Conservation (phyloP, 2,329 filamentous ascomycete genomes). For the Trichoderma oligosporum region DNA sequence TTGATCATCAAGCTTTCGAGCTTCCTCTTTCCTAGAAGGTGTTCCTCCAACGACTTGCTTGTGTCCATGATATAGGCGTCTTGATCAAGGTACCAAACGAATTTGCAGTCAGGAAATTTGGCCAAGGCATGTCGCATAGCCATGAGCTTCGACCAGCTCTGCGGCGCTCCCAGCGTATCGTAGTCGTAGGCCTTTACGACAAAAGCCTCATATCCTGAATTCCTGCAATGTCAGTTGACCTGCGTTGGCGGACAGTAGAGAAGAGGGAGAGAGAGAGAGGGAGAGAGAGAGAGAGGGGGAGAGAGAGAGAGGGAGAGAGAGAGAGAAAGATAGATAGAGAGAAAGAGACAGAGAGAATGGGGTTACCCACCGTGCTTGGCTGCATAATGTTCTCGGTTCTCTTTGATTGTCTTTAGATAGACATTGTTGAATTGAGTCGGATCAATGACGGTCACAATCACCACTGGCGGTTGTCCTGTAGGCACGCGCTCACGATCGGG, state of each 20-base stretch:
- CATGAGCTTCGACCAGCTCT: conserved; percentile 74
- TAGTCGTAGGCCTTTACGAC: conserved; percentile 76
- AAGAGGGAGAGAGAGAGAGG: not conserved
- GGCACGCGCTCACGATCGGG: conserved; percentile 39
- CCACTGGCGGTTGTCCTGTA: conserved; percentile 58
- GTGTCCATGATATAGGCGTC: conserved; percentile 88
- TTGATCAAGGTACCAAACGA: conserved; percentile 83
- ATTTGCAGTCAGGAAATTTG: conserved; percentile 69
- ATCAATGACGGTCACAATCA: conserved; percentile 84
- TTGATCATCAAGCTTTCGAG: conserved; percentile 79
- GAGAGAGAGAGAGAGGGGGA: not conserved
- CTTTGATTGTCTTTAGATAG: conserved; percentile 70
- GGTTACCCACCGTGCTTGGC: conserved; percentile 69
- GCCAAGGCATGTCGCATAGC: conserved; percentile 87
- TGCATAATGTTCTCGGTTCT: conserved; percentile 83
- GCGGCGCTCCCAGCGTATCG: conserved; percentile 56
- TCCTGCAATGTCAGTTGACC: not conserved
- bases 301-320: not conserved
- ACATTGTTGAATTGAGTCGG: conserved; percentile 57
- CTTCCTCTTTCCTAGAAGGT: conserved; percentile 62
- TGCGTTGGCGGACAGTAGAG: not conserved
- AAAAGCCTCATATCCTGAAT: conserved; percentile 77
- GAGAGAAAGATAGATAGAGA: not conserved
- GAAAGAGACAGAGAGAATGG: not conserved
- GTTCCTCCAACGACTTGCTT: conserved; percentile 61